Base-by-base conservation (phyloP, 1,284 basidiomycete species). In the Lentinula novae-zelandiae region DNA sequence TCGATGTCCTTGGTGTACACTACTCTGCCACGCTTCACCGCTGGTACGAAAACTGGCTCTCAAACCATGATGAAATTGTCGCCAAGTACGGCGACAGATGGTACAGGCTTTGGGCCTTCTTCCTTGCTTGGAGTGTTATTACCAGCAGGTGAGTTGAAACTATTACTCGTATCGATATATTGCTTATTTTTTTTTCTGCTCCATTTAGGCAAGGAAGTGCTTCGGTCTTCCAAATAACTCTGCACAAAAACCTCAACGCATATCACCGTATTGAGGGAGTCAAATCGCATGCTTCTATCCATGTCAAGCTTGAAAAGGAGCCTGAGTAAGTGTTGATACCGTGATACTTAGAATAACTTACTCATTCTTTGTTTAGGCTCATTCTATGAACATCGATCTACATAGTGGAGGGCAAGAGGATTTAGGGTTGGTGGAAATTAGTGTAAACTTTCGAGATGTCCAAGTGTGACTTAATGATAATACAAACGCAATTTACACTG, bases 241-340 rank as follows among this genome's bases (percentile, higher is more conserved):
- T 96, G 66, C 95, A 98, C 82, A 98, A 99, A 81, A 98, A 98
- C 82, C 76, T 98, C 66, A 98, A 98, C 72, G 95, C 90, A 2
- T 96, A 89, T 80, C 93, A 94, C 73, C 90, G 96, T 59, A 86
- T 95, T 66, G 84, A 89, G 56, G 91, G 91, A 44, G 82, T 94
- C 39, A 78, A 82, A 31, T 92, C 84, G 67, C 93, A 96, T 73
- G 78, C 78, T 33, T 88, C 86, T 7, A 87, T 92, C 65, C 87
- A 89, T 64, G 82, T 87, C 64, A 81, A 77, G 60, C 75, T 81
- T 36, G 73, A 76, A 57, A 78, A 75, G 62, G 75, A 80, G 65
- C 79, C 83, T 51, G 31, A 56, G 54, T 53, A 15, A 34, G 51
- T 38, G 44, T 12, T 46, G 36, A 1, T 22, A 9, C 7, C 5